Base-by-base conservation (phyloP, 148 eudicot species). In the Polygonum aviculare region DNA sequence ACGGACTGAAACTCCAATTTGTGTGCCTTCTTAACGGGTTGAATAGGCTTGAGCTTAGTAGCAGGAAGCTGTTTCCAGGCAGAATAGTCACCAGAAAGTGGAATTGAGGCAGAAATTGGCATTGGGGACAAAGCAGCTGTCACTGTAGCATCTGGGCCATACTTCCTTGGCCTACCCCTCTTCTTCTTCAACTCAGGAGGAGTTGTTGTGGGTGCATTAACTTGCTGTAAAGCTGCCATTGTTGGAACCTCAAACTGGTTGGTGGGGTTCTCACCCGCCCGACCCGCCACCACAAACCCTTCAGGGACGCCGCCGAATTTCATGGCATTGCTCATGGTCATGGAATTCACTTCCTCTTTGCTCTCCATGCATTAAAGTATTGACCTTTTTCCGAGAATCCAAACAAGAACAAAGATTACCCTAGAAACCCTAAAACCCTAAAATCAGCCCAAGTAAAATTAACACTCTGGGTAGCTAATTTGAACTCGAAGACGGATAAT, bases 21-120 rank as follows among this genome's bases (percentile, higher is more conserved):
- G 7, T 84, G 88, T 31, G 92, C 87, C 84, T 92, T 92, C 85
- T 90, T 94, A 70, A 82, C 51, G 4, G 87, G 51, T 40, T 81
- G 88, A n/a, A 77, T 78, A 9, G 89, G 87, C 78, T 84, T 75
- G n/a, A 77, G 89, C 73, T 77, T 79, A 52, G 87, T 78, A 60
- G 69, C 14, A 31, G 69, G 69, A 16, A 22, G 73, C 41, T 83
- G 93, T 73, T 91, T 91, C 93, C 93, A 94, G 63, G 83, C 87
- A n/a, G 96, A 82, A 76, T 79, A 91, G 33, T 88, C 97, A 39
- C 98, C 93, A 21, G 89, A 74, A 33, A 94, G 85, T 40, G 98
- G 97, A 79, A 92, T 90, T 11, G 98, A 94, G 74, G 98, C 93
- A 7, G 98, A 94, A 73, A 94, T 94, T 5, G 97, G 97, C 95